Evolutionary conservation across 345 rosid genomes (phyloP), one percentile per base, ranked within the genome.

Genomic region (Moricandia moricandioides): DNA sequence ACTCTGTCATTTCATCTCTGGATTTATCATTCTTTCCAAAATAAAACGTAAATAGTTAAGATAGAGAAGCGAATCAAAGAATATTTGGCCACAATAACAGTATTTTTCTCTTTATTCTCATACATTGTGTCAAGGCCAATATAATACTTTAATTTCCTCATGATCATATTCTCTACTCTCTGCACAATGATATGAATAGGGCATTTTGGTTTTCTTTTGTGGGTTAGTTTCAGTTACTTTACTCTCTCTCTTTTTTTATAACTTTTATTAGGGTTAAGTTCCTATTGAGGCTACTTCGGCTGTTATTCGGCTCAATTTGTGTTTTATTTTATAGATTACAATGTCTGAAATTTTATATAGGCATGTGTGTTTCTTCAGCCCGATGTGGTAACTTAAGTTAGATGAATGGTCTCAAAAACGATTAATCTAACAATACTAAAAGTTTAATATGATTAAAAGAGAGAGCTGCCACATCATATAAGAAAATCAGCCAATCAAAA

Each of bases 1-100:
- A 29, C 81, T 13, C 73, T 78, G 73, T 71, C 77, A 71, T 71
- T 49, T 77, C 76, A 59, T 59, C 7, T 66, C 29, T 14, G 29
- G 62, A 65, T 51, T 61, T 30, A 30, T 43, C 57, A 49, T 59
- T 61, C 26, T 54, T 56, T 63, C 65, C 21, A 26, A 33, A 12
- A 54, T 6, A 21, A 40, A 45, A 76, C 18, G 34, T 57, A 31
- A 3, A 14, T 64, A 70, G 3, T 62, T 69, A 76, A 40, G 37
- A 62, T 21, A 69, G 51, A 7, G 59, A 54, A 63, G 16, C 30
- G 62, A 64, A 70, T 71, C 12, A 33, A 45, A 56, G 54, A 64
- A 77, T 77, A 70, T 40, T 11, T 70, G 26, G 61, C 33, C 34
- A 63, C 63, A 52, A 35, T 35, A 62, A 69, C 47, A 52, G 33